phyloP scores from a whole-genome alignment of 2,329 filamentous ascomycete species.

The Harringtonia lauricola region DNA sequence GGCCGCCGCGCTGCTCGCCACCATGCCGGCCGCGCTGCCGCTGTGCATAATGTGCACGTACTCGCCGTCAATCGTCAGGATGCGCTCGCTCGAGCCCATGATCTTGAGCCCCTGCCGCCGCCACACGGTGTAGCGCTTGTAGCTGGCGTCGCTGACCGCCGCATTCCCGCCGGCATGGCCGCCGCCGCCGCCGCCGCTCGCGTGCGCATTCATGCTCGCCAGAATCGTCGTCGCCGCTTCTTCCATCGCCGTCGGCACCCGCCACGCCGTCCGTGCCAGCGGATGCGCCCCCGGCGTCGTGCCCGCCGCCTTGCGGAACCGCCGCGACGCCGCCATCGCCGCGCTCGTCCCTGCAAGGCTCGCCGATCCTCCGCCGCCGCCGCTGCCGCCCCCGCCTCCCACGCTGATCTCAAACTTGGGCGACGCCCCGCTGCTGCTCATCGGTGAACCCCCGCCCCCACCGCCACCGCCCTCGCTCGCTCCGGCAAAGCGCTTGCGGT shows the following conservation, averaged over 20 bases:
- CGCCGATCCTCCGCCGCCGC: conserved; percentile 25
- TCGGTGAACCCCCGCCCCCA: conserved; percentile 53
- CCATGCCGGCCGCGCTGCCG: conserved; percentile 38
- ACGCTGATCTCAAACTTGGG: conserved; percentile 57
- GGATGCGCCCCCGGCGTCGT: conserved; percentile 48
- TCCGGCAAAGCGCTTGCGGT: conserved; percentile 62
- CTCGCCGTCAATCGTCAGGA: conserved; percentile 72
- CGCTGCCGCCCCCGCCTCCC: conserved; percentile 36
- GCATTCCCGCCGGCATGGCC: no score
- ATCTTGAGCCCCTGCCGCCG: conserved; percentile 77
- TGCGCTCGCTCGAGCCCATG: conserved; percentile 62
- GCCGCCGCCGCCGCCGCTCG: no score
- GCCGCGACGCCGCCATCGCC: conserved; percentile 1
- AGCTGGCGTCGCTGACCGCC: conserved; percentile 43
- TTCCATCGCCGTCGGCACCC: background rate
- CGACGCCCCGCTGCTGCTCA: conserved; percentile 23
- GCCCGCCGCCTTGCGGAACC: conserved; percentile 9
- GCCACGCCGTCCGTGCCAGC: conserved; percentile 46
- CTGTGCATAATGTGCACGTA: conserved; percentile 78
- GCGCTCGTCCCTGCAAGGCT: conserved; percentile 21
- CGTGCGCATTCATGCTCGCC: conserved; percentile 37
- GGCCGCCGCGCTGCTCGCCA: conserved; percentile 44
- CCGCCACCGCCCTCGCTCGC: conserved; percentile 49
- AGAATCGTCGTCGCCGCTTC: conserved; percentile 30
- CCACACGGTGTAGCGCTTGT: conserved; percentile 71